Base-by-base conservation (phyloP, 768 basidiomycete species). In the Mycena latifolia region DNA sequence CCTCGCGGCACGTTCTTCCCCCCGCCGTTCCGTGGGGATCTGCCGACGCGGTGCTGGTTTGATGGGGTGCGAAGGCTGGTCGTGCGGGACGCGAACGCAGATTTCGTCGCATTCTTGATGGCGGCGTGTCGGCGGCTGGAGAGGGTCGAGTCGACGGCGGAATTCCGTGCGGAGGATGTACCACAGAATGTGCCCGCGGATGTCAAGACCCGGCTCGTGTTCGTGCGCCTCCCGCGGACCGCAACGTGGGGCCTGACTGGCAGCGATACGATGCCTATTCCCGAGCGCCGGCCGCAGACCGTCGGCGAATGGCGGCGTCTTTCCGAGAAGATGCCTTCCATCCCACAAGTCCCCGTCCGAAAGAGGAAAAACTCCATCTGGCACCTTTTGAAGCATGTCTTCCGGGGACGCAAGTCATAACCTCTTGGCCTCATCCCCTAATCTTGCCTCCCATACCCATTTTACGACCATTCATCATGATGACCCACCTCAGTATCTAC, bases 111-210 rank as follows among this genome's bases (percentile, higher is more conserved):
- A n/a, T n/a, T n/a, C n/a, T n/a, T n/a, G n/a, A n/a, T n/a, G n/a
- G n/a, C n/a, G n/a, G n/a, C n/a, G n/a, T n/a, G n/a, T n/a, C n/a
- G n/a, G n/a, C n/a, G n/a, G n/a, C 15, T 37, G 37, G 37, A 37
- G 37, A 37, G 37, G 29, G 22, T 52, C 29, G 50, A 29, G 50
- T 52, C 50, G 28, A 52, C 50, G n/a, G 50, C 50, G 18, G 50
- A 33, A 22, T n/a, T n/a, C n/a, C n/a, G n/a, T n/a, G n/a, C n/a
- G n/a, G n/a, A n/a, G n/a, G n/a, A n/a, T n/a, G n/a, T 52, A 33
- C 50, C 50, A 52, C 28, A 33, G 28, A 7, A 14, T 33, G 50
- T 52, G 17, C 29, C 50, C 50, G 17, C 7, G 37, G 37, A 37
- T 37, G 9, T 37, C 7, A 37, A 18, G 18, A 29, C 31, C 28